These are phyloP conservation scores for Lipomyces starkeyi DNA, from an alignment of 805 yeast species.

Conservation along the genomic window DNA sequence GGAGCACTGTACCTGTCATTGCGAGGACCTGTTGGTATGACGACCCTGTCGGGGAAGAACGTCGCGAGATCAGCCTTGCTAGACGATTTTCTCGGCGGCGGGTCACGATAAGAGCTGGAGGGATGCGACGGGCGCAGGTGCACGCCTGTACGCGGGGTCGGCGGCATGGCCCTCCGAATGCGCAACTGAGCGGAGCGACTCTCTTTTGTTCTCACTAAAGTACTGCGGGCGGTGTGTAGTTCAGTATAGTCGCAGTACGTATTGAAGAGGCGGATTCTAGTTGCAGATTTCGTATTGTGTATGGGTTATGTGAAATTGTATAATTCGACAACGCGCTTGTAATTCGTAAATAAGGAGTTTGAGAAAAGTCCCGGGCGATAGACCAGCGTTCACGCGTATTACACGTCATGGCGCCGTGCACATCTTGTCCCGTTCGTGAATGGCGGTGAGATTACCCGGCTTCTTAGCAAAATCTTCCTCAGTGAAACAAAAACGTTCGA, in stretches of 20 bases:
- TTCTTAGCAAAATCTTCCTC: slow-evolving; percentile 14
- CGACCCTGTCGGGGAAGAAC: slow-evolving; percentile 36
- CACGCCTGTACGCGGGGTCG: slow-evolving; percentile 12
- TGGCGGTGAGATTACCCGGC: slow-evolving; percentile 11
- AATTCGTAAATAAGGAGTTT: not conserved
- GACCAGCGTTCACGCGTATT: not conserved
- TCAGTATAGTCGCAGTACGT: not conserved
- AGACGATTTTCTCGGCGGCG: slow-evolving; percentile 14
- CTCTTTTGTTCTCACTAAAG: not conserved
- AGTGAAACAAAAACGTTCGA: not conserved
- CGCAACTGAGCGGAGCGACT: not conserved
- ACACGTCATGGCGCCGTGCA: not conserved
- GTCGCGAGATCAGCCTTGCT: slow-evolving; percentile 33
- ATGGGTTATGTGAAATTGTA: not conserved
- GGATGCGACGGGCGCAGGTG: slow-evolving; percentile 1
- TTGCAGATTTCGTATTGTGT: slow-evolving; percentile 7
- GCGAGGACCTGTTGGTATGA: not conserved
- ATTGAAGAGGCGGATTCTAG: not conserved
- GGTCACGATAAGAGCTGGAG: slow-evolving; percentile 7
- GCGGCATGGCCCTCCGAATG: slow-evolving; percentile 12
- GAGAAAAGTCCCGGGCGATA: not conserved
- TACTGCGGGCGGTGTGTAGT: not conserved
- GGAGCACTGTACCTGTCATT: not conserved
- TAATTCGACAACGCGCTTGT: not conserved
- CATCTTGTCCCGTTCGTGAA: not conserved